Percentiles rank a stretch among this genome's conserved stretches.
Evolutionary conservation across 495 filamentous ascomycete species (phyloP).

Genomic region (Margaritispora aquatica): DNA sequence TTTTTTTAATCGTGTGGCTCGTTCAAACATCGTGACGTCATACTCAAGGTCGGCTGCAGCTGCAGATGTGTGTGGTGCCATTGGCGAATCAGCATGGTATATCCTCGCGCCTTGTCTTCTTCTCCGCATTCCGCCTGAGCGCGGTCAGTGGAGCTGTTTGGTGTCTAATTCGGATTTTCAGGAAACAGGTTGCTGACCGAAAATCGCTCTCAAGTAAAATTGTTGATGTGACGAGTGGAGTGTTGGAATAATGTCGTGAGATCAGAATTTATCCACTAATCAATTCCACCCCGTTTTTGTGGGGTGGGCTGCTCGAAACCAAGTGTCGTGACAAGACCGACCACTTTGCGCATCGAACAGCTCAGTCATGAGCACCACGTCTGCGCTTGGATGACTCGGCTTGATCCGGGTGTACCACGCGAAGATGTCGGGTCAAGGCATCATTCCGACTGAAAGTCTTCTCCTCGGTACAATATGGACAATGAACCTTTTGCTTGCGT

Average conservation of each 20-base stretch:
- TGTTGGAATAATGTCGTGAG: background rate
- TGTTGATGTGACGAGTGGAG: no score
- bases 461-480: slow-evolving; percentile 90
- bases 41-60: background rate
- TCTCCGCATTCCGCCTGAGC: background rate
- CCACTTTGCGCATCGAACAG: background rate
- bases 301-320: no score
- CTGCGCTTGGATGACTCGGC: slow-evolving; percentile 66
- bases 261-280: background rate
- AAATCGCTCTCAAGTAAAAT: no score
- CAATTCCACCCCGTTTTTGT: no score
- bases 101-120: background rate
- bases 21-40: background rate
- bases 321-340: background rate
- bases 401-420: slow-evolving; percentile 81
- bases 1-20: background rate
- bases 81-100: background rate
- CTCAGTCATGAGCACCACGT: slow-evolving; percentile 26
- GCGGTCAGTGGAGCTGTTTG: background rate
- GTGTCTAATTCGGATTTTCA: no score
- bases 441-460: slow-evolving; percentile 95
- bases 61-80: background rate
- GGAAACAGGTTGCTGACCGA: no score
- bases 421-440: slow-evolving; percentile 85
- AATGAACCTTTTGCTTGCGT: slow-evolving; percentile 91